Base-by-base conservation (phyloP, 345 rosid genomes). In the Aurinia saxatilis region DNA sequence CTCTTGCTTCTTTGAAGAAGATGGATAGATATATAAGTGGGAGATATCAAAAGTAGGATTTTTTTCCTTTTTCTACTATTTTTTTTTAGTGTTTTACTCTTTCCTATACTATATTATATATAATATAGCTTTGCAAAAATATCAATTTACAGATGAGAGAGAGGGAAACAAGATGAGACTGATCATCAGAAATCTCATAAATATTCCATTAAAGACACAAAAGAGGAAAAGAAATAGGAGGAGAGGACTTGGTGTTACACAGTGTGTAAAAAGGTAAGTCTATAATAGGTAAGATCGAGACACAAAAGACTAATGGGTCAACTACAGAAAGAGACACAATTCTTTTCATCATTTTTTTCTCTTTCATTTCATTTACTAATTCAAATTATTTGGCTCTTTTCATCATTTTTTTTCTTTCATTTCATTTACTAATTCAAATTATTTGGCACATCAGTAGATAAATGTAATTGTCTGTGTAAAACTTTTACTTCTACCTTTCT, bases 161-260 rank as follows among this genome's bases (percentile, higher is more conserved):
- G 17, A 42, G 59, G 41, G 27, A 23, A 5, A 23, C 4, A 23
- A 23, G 49, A 60, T 7, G 51, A 63, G 35, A 67, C 50, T 57
- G 39, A 52, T 54, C 12, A 72, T 70, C 82, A 67, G 80, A 73
- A 77, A 75, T 69, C 65, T 71, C 65, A 73, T 62, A 55, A 54
- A 70, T 48, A 53, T 53, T 63, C 57, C 57, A 56, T 46, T 54
- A 47, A 61, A 38, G 74, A 36, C 34, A 74, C 49, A 49, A 79
- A 73, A 75, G 77, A 58, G 60, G 11, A 36, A 30, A 34, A 42
- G 27, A 73, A 50, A 61, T 72, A 77, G 69, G 77, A 55, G 63
- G 68, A 71, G 52, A 27, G 52, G 67, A 75, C 76, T 85, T 72
- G 44, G 66, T 79, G 82, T 79, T 72, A 50, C 50, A 48, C 41